Evolutionary conservation across 139 green algal genomes (phyloP).

Genomic region (Chlamydomonas sp.): DNA sequence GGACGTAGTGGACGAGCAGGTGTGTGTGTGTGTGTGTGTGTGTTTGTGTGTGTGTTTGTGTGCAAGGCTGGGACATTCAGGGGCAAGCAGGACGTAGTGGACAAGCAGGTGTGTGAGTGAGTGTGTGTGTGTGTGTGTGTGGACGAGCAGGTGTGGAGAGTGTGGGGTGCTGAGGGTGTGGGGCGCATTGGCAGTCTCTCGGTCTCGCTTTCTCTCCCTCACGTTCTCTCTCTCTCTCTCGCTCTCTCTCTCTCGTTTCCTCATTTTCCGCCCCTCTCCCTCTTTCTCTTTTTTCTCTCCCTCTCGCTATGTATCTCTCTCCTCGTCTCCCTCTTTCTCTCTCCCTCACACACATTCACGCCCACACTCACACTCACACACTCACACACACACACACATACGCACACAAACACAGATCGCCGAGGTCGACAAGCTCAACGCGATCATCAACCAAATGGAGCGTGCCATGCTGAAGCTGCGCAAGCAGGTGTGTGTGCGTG

Average conservation of each 20-base stretch:
- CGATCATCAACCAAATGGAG: slow-evolving; percentile 59
- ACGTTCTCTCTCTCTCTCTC: no score
- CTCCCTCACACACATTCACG: neutral
- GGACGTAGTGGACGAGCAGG: slow-evolving; percentile 55
- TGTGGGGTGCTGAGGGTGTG: no score
- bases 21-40: no score
- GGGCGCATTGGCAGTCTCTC: no score
- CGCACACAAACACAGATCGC: neutral
- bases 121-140: neutral
- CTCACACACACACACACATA: neutral
- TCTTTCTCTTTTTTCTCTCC: neutral
- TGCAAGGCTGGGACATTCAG: slow-evolving; percentile 35
- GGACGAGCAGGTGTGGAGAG: no score
- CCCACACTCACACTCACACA: neutral
- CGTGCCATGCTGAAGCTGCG: slow-evolving; percentile 57
- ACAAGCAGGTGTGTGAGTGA: slow-evolving; percentile 47
- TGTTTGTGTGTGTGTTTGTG: neutral
- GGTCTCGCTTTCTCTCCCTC: no score
- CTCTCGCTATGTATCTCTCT: no score
- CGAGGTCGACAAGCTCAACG: slow-evolving; percentile 66
- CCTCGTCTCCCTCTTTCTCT: neutral
- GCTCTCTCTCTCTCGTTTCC: no score
- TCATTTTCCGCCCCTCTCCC: no score
- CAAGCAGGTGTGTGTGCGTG: no score
- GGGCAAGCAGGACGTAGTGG: slow-evolving; percentile 48